Base-by-base conservation (phyloP, 805 yeast genomes). In the Yueomyces sinensis region DNA sequence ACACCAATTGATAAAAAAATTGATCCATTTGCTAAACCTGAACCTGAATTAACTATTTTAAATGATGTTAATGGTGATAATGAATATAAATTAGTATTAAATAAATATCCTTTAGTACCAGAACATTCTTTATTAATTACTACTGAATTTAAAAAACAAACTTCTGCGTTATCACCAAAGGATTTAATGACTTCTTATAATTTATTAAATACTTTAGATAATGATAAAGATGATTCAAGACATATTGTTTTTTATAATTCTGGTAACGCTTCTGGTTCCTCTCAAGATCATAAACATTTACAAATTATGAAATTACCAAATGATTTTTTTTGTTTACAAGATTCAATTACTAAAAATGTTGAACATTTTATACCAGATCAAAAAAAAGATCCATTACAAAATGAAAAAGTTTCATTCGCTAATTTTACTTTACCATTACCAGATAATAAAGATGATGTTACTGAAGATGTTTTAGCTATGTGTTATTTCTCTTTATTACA, bases 201-300 rank as follows among this genome's bases (percentile, higher is more conserved):
- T 4, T 61, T 82, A 17, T 59, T 89, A 40, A 51, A 56, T 13
- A 59, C 58, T 14, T 59, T 80, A 34, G 72, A 73, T 46, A 37
- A 54, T 40, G 41, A 37, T 22, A 27, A 19, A 14, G 58, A 52
- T 17, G 61, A 54, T 13, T 61, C 58, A 20, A 65, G 70, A 37
- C 78, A 82, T 66, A 65, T 87, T 52, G 86, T 86, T 0, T 89
- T 89, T 56, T 89, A 74, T 67, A 89, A 89, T 56, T 76, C 83
- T 50, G 98, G 98, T 6, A 74, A 76, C 15, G 68, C 74, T 45
- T 74, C 93, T 41, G 98, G 97, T 1, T 94, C 95, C n/a, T 84
- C 95, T 0, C 91, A 86, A 49, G 78, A 82, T 32, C 98, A 89
- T 61, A 84, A 82, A 52, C 98, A 89, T 58, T 58, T 91, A 41